Percentiles rank a stretch among this genome's conserved stretches.
Evolutionary conservation across 257 asterid genomes (phyloP).

Genomic region (Capsicum baccatum): DNA sequence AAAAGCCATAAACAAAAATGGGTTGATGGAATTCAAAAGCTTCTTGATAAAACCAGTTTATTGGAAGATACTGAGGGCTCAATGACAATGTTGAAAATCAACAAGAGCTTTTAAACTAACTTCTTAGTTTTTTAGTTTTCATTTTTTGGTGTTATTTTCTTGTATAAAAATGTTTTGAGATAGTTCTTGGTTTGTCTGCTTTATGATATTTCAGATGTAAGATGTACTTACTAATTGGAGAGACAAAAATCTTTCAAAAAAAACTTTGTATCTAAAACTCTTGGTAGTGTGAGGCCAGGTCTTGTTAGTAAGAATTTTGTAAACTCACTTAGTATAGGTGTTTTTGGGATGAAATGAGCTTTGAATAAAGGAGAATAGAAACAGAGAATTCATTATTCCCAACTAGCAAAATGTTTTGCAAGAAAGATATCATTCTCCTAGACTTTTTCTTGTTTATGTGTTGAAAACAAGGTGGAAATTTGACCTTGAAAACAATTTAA

Average conservation of each 20-base stretch:
- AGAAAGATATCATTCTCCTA: neutral
- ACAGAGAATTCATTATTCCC: neutral
- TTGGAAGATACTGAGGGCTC: conserved; percentile 59
- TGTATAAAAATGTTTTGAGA: conserved; percentile 28
- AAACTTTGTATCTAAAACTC: neutral
- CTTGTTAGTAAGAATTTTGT: conserved; percentile 26
- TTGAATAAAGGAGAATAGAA: neutral
- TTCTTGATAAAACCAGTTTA: conserved; percentile 49
- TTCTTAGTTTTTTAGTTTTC: neutral
- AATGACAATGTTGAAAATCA: conserved; percentile 52
- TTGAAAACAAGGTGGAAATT: neutral
- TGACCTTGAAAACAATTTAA: neutral
- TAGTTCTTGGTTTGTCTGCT: conserved; percentile 22
- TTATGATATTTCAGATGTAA: neutral
- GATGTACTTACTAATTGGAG: neutral
- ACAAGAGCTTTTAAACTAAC: conserved; percentile 42
- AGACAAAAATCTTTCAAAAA: neutral
- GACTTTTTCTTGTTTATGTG: neutral
- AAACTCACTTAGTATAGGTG: neutral
- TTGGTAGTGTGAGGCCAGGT: neutral
- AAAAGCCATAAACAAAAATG: conserved; percentile 70
- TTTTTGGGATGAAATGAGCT: neutral
- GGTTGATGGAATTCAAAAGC: conserved; percentile 66
- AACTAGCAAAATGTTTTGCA: neutral
- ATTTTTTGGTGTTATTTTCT: neutral